A percentile compares a stretch with the other conserved stretches of the same genome.
Conservation (phyloP, 306 rosid species). For the Cucumis hystrix region DNA sequence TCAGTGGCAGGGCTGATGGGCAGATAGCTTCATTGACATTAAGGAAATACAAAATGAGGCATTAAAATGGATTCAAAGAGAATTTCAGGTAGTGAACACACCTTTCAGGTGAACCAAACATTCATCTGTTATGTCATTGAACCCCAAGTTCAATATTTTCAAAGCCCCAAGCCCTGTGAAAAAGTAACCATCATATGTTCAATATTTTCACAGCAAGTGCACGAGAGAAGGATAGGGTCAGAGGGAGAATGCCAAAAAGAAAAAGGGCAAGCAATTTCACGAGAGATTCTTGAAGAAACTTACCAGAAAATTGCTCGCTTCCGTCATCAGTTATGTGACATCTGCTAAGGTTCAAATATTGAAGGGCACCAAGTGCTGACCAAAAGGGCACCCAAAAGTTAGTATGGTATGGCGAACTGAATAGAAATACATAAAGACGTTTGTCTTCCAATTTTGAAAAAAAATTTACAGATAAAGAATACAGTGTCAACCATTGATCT, state of each 20-base stretch:
- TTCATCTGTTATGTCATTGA: constrained; percentile 48
- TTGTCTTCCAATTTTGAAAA: background rate
- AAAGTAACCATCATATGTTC: constrained; percentile 1
- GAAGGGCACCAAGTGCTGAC: constrained; percentile 55
- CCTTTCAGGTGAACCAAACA: constrained; percentile 83
- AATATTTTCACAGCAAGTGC: background rate
- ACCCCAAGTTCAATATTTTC: constrained; percentile 69
- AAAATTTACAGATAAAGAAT: background rate
- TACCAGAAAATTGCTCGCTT: constrained; percentile 62
- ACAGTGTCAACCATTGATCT: background rate
- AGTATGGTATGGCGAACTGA: background rate
- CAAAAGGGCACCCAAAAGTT: background rate
- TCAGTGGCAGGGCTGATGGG: background rate
- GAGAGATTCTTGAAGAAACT: constrained; percentile 24
- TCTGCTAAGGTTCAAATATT: constrained; percentile 74
- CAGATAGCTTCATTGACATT: background rate
- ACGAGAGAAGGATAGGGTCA: background rate
- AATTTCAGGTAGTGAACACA: constrained; percentile 13
- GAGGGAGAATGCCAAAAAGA: background rate
- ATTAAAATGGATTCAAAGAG: background rate
- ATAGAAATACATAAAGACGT: background rate
- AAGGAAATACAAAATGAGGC: background rate
- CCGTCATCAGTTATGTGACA: constrained; percentile 52
- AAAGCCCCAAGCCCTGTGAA: constrained; percentile 60
- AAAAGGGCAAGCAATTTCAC: background rate